phyloP scores from a whole-genome alignment of 2,329 filamentous ascomycete species.

The Thielaviopsis ethacetica region DNA sequence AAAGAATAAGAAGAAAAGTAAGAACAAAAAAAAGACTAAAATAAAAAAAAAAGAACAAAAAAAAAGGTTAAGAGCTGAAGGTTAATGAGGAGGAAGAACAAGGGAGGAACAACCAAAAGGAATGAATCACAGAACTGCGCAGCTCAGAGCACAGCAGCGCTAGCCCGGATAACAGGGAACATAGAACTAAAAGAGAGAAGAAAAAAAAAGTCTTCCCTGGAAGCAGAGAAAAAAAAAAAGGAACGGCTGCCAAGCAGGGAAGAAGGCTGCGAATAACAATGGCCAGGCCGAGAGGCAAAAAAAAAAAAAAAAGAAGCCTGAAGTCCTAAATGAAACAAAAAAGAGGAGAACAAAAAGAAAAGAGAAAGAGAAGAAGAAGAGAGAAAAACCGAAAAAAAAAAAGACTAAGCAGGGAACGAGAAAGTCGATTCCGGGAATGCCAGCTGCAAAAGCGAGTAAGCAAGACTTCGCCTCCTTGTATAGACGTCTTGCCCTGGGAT shows the following conservation, averaged over 20 bases:
- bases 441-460: no score
- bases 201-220: background rate
- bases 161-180: no score
- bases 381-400: background rate
- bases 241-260: background rate
- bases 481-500: no score
- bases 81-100: background rate
- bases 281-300: background rate
- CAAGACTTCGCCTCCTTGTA: no score
- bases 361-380: background rate
- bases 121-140: background rate
- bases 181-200: no score
- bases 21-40: background rate
- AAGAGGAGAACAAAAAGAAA: background rate
- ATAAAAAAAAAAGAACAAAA: slow-evolving; percentile 5
- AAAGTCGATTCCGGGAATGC: no score
- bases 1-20: background rate
- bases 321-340: background rate
- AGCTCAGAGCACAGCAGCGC: background rate
- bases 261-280: background rate
- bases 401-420: no score
- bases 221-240: background rate
- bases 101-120: background rate
- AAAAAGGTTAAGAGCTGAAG: slow-evolving; percentile 1
- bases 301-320: background rate